phyloP scores from a whole-genome alignment of 805 yeast genomes.

The Candida germanica region DNA sequence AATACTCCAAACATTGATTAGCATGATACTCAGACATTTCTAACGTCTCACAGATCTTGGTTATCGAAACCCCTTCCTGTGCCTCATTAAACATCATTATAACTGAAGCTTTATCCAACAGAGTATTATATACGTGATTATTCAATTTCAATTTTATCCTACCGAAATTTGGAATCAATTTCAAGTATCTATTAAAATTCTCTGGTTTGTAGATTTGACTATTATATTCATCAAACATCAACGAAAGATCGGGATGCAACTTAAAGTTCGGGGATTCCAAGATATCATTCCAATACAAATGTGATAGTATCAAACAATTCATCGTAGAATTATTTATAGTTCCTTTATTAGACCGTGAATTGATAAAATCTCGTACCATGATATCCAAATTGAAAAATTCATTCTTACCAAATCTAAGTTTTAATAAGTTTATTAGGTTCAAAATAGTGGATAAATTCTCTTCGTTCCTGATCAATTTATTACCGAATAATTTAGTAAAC shows the following conservation, averaged over 20 bases:
- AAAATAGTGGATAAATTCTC: constrained; percentile 26
- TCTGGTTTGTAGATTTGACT: constrained; percentile 32
- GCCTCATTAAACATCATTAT: constrained; percentile 46
- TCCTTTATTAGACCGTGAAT: constrained; percentile 38
- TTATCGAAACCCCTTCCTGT: constrained; percentile 29
- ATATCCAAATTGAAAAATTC: constrained; percentile 73
- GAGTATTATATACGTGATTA: constrained; percentile 41
- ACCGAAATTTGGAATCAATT: constrained; percentile 59
- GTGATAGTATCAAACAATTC: constrained; percentile 63
- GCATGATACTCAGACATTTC: constrained; percentile 44
- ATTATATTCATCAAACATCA: constrained; percentile 43
- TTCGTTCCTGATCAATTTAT: constrained; percentile 46
- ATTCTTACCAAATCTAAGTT: constrained; percentile 60
- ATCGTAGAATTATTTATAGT: constrained; percentile 25
- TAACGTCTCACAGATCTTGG: constrained; percentile 31
- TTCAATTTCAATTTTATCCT: constrained; percentile 54
- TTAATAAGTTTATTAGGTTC: constrained; percentile 50
- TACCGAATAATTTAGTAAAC: constrained; percentile 58
- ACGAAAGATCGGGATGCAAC: constrained; percentile 47
- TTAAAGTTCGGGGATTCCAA: constrained; percentile 28
- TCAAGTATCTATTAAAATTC: constrained; percentile 58
- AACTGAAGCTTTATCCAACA: constrained; percentile 70
- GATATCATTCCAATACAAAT: constrained; percentile 64
- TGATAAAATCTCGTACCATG: constrained; percentile 72
- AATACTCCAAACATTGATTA: constrained; percentile 43